Base-by-base conservation (phyloP, 1,139 yeast species). In the Geotrichum klebahnii region DNA sequence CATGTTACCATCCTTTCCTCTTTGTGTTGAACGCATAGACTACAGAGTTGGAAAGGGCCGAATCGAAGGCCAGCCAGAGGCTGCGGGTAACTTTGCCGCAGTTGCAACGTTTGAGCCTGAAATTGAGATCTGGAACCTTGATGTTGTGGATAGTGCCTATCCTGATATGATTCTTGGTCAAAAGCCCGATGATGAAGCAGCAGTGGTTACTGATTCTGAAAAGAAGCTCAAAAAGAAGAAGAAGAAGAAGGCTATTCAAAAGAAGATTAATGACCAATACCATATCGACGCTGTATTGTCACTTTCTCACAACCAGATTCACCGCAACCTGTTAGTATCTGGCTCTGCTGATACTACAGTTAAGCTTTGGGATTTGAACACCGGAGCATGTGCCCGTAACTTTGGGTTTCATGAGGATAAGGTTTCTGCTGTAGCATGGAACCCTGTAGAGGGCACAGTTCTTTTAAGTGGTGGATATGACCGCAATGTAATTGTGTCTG, bases 31-130 rank as follows among this genome's bases (percentile, higher is more conserved):
- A 68, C 90, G 98, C 97, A 69, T 92, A 55, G 85, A 88, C 67
- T 85, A 78, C 67, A 77, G 76, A 16, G 68, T 66, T 5, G 68
- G 70, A 6, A 51, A 58, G 52, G 53, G 58, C 32, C 40, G 52
- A 20, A 44, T 55, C 26, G 58, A 53, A 12, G 46, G 53, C 29
- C 58, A 67, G 33, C 70, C 66, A 31, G 71, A 63, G n/a, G 63
- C 67, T 5, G 60, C 67, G 32, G 97, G 95, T 8, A 92, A 89
- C 67, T 88, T 86, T 68, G 97, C 95, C 1, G 98, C 98, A 12
- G 76, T 92, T 56, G 97, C 98, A 65, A 87, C 98, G 1, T 90
- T 92, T 67, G 98, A 92, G 61, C 98, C 98, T 35, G 95, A 86
- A 64, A 92, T 92, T 67, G 99, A 92, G 69, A 77, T 92, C 55